Base-by-base conservation (phyloP, 208 protist genomes). In the Trypanosoma conorhini region DNA sequence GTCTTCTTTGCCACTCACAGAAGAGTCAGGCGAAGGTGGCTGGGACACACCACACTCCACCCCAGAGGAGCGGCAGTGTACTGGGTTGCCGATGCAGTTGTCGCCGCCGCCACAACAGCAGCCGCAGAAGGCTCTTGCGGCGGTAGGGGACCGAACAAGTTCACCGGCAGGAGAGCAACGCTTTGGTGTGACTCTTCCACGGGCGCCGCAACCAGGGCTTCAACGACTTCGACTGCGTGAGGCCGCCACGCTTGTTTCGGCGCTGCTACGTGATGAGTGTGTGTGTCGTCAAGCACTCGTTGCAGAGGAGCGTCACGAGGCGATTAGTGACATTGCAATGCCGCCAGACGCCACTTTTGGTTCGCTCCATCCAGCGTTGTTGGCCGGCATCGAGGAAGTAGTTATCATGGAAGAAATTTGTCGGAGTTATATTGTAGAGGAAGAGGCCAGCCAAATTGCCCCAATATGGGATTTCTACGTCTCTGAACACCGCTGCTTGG, bases 191-290 rank as follows among this genome's bases (percentile, higher is more conserved):
- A 7, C 12, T 42, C 21, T 17, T 7, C 8, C 62, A 42, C 10
- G 4, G 3, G 24, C 50, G n/a, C 3, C 24, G 26, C 24, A 75
- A n/a, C 0, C 38, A 48, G 35, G 52, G 33, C 33, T 22, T 15
- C 33, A 42, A 24, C 22, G 31, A 31, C n/a, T 65, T 13, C 15
- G 51, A 51, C 51, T 40, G 28, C 57, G 58, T 19, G 72, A 71
- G 38, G 38, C 62, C 33, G 24, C 46, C 10, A 75, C 70, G 1
- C 76, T 72, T 70, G 17, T 79, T 15, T 15, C 74, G 13, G 21
- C 64, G 12, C 50, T 89, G 21, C 58, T 67, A 8, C 59, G 81
- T 17, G 77, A 88, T 30, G 87, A 92, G 65, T 86, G 83, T 59
- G 76, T 80, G 5, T 77, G 66, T 62, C 87, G 87, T n/a, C 76